Evolutionary conservation across 2,329 filamentous ascomycete species (phyloP).

Genomic region (Trichoderma koningiopsis): DNA sequence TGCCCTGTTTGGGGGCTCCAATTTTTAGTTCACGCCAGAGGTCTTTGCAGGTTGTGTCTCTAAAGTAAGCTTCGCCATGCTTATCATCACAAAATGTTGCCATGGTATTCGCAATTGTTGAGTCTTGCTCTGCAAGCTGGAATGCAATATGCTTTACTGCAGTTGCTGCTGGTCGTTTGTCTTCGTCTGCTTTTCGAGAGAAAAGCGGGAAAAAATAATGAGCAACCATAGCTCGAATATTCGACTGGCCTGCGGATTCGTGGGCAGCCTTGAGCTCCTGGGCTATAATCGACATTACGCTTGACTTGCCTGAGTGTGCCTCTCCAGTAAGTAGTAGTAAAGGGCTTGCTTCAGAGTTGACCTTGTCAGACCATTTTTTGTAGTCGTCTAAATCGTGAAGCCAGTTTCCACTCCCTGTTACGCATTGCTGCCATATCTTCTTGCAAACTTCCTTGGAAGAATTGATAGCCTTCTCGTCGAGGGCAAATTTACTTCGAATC

Average conservation of each 20-base stretch:
- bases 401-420: neutral
- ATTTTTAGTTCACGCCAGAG: neutral
- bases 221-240: neutral
- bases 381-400: neutral
- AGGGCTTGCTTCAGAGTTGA: neutral
- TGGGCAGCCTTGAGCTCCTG: neutral
- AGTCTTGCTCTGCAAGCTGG: neutral
- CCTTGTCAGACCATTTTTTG: neutral
- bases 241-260: neutral
- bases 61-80: neutral
- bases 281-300: neutral
- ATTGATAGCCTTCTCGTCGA: neutral
- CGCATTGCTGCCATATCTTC: conserved; percentile 1
- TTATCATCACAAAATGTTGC: neutral
- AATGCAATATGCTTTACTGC: neutral
- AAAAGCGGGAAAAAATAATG: neutral
- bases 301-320: neutral
- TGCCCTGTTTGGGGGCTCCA: neutral
- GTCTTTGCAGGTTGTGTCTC: neutral
- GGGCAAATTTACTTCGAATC: neutral
- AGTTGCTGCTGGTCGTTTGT: neutral
- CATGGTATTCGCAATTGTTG: neutral
- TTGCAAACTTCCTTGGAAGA: neutral
- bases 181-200: neutral
- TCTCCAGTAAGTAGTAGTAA: neutral